Evolutionary conservation across 768 basidiomycete species (phyloP).

Genomic region (Megacollybia marginata): DNA sequence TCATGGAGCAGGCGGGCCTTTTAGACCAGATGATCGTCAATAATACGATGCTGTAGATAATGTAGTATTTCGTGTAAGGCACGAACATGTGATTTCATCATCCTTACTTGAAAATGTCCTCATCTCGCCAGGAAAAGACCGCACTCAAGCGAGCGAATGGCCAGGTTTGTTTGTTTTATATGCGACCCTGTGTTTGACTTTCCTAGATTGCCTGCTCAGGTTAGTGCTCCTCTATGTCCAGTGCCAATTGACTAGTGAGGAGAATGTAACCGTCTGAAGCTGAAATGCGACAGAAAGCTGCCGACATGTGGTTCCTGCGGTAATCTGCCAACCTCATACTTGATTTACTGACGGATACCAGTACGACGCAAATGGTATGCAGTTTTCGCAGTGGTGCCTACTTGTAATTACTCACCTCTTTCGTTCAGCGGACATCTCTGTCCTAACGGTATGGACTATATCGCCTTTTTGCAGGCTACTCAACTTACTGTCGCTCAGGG

Average conservation of each 20-base stretch:
- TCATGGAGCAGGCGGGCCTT: too few relatives aligned
- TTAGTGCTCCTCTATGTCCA: conserved; percentile 38
- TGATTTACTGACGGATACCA: background rate
- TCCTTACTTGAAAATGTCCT: background rate
- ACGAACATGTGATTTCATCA: background rate
- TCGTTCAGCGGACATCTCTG: conserved; percentile 32
- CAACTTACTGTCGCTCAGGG: background rate
- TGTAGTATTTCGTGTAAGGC: too few relatives aligned
- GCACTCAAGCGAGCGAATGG: conserved; percentile 40
- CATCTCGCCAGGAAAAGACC: conserved; percentile 34
- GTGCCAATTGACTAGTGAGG: conserved; percentile 22
- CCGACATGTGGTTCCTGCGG: conserved; percentile 17
- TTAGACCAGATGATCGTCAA: too few relatives aligned
- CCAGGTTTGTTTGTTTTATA: conserved; percentile 26
- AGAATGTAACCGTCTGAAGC: conserved; percentile 27
- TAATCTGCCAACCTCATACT: background rate
- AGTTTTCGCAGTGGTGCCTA: conserved; percentile 11
- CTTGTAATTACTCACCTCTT: too few relatives aligned
- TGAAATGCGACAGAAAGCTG: conserved; percentile 59
- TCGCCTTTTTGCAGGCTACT: background rate
- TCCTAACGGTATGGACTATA: conserved; percentile 39
- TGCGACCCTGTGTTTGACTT: background rate
- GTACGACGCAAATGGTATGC: conserved; percentile 47
- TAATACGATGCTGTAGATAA: too few relatives aligned
- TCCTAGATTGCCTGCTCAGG: conserved; percentile 20